Evolutionary conservation across 345 rosid genomes (phyloP).

Genomic region (Eucalyptus guilfoylei): DNA sequence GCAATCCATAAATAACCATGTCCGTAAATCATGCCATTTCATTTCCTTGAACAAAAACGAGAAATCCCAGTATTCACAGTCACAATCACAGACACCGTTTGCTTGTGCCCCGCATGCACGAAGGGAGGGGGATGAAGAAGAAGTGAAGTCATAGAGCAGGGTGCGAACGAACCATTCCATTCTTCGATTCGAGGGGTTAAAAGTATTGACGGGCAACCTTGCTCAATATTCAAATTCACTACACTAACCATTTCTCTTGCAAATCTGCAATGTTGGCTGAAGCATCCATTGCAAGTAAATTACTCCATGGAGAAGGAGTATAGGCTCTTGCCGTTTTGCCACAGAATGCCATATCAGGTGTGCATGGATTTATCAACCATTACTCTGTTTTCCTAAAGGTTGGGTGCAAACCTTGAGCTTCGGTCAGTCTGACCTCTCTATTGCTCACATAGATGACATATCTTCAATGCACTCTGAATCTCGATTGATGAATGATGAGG

Average conservation of each 20-base stretch:
- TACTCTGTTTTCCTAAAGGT: not conserved
- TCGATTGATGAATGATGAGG: not conserved
- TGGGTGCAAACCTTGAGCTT: not conserved
- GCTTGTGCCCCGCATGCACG: not conserved
- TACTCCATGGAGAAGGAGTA: not conserved
- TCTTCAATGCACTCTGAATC: not conserved
- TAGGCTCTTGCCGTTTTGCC: not conserved
- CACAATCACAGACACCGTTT: not conserved
- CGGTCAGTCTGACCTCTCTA: not conserved
- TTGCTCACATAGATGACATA: not conserved
- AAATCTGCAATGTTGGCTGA: not conserved
- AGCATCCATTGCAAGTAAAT: not conserved
- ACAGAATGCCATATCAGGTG: not conserved
- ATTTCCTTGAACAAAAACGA: not conserved
- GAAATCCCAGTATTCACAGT: not conserved
- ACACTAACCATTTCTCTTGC: not conserved
- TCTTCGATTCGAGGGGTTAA: not conserved
- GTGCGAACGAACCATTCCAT: not conserved
- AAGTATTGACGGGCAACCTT: not conserved
- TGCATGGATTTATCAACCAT: not conserved
- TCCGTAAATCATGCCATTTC: not conserved
- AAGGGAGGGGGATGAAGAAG: not conserved
- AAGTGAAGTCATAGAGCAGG: not conserved
- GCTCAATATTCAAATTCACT: not conserved
- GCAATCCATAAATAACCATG: not conserved